Evolutionary conservation across 148 eudicot species (phyloP).

Genomic region (Rhododendron ovatum): DNA sequence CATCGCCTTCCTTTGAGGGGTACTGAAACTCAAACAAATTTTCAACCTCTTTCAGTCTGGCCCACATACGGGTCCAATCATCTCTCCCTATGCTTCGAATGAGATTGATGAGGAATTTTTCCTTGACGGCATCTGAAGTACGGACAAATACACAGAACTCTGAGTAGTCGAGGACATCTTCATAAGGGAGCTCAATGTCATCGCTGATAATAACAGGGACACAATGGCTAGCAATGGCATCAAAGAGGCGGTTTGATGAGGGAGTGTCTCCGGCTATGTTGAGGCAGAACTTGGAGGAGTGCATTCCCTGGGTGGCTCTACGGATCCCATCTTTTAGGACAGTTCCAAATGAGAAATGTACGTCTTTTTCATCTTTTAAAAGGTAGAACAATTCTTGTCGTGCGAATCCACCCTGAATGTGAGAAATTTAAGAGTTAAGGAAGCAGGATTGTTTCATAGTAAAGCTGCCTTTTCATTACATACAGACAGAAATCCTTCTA

Average conservation of each 20-base stretch:
- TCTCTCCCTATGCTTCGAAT: slow-evolving; percentile 60
- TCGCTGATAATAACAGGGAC: slow-evolving; percentile 94
- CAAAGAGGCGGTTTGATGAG: slow-evolving; percentile 90
- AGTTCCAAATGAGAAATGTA: slow-evolving; percentile 84
- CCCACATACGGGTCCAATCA: slow-evolving; percentile 92
- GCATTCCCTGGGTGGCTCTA: slow-evolving; percentile 78
- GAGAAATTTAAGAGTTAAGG: background rate
- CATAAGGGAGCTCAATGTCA: slow-evolving; percentile 87
- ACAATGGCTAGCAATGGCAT: slow-evolving; percentile 92
- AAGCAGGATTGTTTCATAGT: background rate
- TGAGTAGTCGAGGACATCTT: slow-evolving; percentile 79
- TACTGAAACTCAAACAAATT: slow-evolving; percentile 62
- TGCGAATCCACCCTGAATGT: slow-evolving; percentile 69
- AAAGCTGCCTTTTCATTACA: background rate
- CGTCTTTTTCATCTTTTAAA: slow-evolving; percentile 70
- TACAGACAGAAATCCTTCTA: background rate
- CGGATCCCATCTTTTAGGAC: slow-evolving; percentile 61
- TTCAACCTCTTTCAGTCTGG: slow-evolving; percentile 62
- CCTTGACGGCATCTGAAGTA: slow-evolving; percentile 62
- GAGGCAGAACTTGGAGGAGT: slow-evolving; percentile 85
- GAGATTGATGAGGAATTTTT: slow-evolving; percentile 61
- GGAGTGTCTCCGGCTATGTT: slow-evolving; percentile 98
- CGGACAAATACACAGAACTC: slow-evolving; percentile 80
- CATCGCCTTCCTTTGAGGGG: slow-evolving; percentile 74
- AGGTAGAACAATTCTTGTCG: slow-evolving; percentile 85